These are phyloP conservation scores for Canavalia gladiata DNA, from an alignment of 306 rosid genomes.

Conservation along the genomic window DNA sequence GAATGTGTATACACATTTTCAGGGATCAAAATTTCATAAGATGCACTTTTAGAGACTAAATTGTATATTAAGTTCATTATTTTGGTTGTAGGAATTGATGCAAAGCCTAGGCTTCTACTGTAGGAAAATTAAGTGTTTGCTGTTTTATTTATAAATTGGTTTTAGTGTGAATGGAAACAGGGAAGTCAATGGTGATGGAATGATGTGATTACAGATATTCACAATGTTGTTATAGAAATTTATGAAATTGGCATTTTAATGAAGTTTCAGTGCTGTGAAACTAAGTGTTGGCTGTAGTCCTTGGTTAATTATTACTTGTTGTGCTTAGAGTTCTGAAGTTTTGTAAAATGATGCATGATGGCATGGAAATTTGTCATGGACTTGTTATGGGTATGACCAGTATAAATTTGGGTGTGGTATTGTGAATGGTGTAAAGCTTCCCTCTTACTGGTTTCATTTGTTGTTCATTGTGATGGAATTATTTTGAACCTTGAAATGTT, in stretches of 20 bases:
- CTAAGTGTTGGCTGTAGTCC: neutral
- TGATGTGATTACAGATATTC: neutral
- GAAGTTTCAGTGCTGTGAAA: neutral
- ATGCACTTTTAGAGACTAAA: neutral
- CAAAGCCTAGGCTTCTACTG: conserved; percentile 5
- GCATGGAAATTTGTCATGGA: neutral
- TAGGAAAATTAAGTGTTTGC: neutral
- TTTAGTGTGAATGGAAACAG: conserved; percentile 12
- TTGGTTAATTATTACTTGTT: neutral
- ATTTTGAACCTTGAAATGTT: neutral
- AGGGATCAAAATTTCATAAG: neutral
- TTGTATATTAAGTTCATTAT: neutral
- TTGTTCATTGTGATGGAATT: conserved; percentile 2
- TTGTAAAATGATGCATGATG: neutral
- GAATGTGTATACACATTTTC: neutral
- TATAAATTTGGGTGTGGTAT: conserved; percentile 12
- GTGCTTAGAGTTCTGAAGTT: conserved; percentile 4
- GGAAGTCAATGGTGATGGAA: neutral
- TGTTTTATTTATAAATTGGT: neutral
- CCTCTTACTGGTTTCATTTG: conserved; percentile 4
- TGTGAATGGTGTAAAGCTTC: conserved; percentile 25
- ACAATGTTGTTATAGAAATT: conserved; percentile 7
- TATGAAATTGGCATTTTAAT: neutral
- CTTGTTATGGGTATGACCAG: neutral
- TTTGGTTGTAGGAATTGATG: conserved; percentile 19